These are phyloP conservation scores for Claviceps sp. DNA, from an alignment of 2,329 filamentous ascomycete genomes.

Conservation along the genomic window DNA sequence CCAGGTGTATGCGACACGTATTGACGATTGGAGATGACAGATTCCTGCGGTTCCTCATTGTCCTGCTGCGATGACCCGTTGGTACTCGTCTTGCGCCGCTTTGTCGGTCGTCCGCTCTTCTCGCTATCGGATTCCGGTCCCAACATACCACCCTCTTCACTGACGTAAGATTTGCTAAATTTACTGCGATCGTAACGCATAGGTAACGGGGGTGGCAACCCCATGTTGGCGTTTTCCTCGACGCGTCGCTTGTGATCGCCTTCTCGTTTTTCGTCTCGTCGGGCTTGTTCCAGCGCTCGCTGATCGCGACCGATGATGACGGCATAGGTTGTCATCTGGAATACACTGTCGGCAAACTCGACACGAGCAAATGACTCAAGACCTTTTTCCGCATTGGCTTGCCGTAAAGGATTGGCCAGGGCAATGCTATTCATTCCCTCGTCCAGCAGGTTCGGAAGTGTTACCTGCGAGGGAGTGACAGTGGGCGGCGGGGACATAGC, in stretches of 20 bases:
- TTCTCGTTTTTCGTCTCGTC: constrained; percentile 34
- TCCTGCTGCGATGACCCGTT: constrained; percentile 29
- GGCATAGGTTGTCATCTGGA: constrained; percentile 64
- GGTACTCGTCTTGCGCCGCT: constrained; percentile 32
- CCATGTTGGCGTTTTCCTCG: constrained; percentile 32
- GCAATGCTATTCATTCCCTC: constrained; percentile 16
- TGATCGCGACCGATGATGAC: constrained; percentile 62
- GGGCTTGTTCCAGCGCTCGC: constrained; percentile 41
- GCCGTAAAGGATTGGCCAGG: constrained; percentile 20
- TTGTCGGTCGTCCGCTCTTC: constrained; percentile 30
- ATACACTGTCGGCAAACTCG: constrained; percentile 61
- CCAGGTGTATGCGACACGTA: constrained; percentile 48
- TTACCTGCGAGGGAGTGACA: constrained; percentile 33
- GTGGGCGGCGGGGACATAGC: constrained; percentile 29
- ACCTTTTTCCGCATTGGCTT: constrained; percentile 24
- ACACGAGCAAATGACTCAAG: constrained; percentile 47
- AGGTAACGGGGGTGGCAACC: constrained; percentile 37
- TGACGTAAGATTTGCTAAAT: constrained; percentile 52
- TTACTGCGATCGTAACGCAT: constrained; percentile 38
- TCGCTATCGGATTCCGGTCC: constrained; percentile 48
- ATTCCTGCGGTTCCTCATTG: constrained; percentile 29
- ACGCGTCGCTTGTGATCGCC: constrained; percentile 30
- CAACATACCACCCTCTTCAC: constrained; percentile 56
- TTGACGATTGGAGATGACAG: constrained; percentile 42
- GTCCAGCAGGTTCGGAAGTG: constrained; percentile 24